phyloP scores from a whole-genome alignment of 805 yeast genomes.

The Zygoascus tannicola region DNA sequence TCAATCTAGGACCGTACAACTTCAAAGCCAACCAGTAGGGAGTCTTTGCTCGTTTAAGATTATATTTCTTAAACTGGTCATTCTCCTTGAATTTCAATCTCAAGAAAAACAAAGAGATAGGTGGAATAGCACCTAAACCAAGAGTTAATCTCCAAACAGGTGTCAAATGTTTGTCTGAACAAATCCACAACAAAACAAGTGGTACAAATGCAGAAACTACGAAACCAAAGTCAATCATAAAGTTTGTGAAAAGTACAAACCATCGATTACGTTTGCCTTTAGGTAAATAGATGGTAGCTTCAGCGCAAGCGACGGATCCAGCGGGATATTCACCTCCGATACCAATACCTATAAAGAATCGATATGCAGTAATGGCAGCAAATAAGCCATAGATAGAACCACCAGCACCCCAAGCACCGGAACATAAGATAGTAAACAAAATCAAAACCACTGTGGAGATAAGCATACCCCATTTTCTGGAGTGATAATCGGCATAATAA shows the following conservation, averaged over 20 bases:
- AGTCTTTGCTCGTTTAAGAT: slow-evolving; percentile 51
- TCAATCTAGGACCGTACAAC: slow-evolving; percentile 75
- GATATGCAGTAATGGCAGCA: slow-evolving; percentile 71
- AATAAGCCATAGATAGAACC: slow-evolving; percentile 67
- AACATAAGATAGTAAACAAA: slow-evolving; percentile 64
- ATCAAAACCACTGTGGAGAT: slow-evolving; percentile 67
- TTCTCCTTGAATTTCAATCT: slow-evolving; percentile 71
- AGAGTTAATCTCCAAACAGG: slow-evolving; percentile 88
- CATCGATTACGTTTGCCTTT: slow-evolving; percentile 82
- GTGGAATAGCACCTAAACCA: slow-evolving; percentile 87
- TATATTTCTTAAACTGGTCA: slow-evolving; percentile 57
- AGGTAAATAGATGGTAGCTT: slow-evolving; percentile 70
- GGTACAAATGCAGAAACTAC: slow-evolving; percentile 81
- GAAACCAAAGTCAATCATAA: slow-evolving; percentile 80
- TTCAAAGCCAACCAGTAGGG: slow-evolving; percentile 66
- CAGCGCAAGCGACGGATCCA: slow-evolving; percentile 89
- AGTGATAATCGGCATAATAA: slow-evolving; percentile 64
- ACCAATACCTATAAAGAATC: slow-evolving; percentile 84
- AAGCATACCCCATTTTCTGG: slow-evolving; percentile 79
- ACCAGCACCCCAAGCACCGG: slow-evolving; percentile 81
- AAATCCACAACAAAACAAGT: slow-evolving; percentile 76
- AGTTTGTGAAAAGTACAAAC: slow-evolving; percentile 81
- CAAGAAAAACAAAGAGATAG: slow-evolving; percentile 64
- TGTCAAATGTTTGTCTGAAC: slow-evolving; percentile 55
- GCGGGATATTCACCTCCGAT: slow-evolving; percentile 95